Evolutionary conservation across 2,329 filamentous ascomycete genomes (phyloP), one percentile per base, ranked within the genome.

Genomic region (Hypoxylon sp.): DNA sequence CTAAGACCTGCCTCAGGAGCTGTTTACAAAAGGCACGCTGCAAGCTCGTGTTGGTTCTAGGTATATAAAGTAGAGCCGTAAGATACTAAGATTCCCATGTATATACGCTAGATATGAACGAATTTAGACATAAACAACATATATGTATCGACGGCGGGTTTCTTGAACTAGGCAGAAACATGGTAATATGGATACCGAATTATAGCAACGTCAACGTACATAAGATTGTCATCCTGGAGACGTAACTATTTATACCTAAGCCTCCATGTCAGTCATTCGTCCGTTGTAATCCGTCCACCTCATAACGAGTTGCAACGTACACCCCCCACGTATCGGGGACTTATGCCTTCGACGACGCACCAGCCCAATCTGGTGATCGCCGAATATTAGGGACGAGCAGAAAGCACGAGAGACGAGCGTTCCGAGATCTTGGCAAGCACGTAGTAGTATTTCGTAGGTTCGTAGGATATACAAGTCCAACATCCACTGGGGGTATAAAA

Each of bases 401-500:
- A 41, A 42, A 20, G n/a, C 18, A 3, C 23, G 13, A 10, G n/a
- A 10, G 40, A 40, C 7, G 24, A 15, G n/a, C n/a, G n/a, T n/a
- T n/a, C n/a, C n/a, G n/a, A 31, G 13, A 42, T 26, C 8, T 35
- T 10, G n/a, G 21, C 21, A 27, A 20, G 29, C 41, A 24, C 15
- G 18, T 29, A 47, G 9, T 15, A 29, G 10, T n/a, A n/a, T n/a
- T n/a, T n/a, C n/a, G n/a, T n/a, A n/a, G n/a, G n/a, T 17, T 9
- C 29, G 27, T 47, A 47, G 45, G 7, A 50, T 10, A 48, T 27
- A 51, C 11, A 43, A 24, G 31, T 50, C 13, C 6, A 29, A 4
- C 13, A 42, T 45, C 15, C 26, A 18, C 11, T 33, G n/a, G 38
- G 55, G 55, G 55, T 55, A 55, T 55, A 45, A 45, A n/a, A 11